Evolutionary conservation across 2,329 filamentous ascomycete species (phyloP).

Genomic region (Diaporthe helianthi): DNA sequence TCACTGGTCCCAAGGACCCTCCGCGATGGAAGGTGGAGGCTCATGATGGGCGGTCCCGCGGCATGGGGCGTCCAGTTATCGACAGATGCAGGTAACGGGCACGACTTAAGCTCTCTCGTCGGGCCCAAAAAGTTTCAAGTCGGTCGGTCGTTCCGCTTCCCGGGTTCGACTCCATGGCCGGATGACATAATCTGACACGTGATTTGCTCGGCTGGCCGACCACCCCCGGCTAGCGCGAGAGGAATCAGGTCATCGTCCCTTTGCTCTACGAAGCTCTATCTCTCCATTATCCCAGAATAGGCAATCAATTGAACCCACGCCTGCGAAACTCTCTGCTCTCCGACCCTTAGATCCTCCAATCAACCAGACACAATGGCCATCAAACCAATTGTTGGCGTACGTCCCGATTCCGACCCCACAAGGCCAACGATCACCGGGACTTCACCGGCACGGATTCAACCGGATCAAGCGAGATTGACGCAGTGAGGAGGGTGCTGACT

Average conservation of each 20-base stretch:
- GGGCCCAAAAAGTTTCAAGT: conserved; percentile 22
- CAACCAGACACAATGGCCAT: conserved; percentile 56
- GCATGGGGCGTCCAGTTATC: conserved; percentile 36
- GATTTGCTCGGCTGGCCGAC: neutral
- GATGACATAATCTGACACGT: conserved; percentile 31
- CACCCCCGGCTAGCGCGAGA: conserved; percentile 29
- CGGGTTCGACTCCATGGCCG: neutral
- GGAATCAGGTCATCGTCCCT: conserved; percentile 34
- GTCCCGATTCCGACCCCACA: conserved; percentile 42
- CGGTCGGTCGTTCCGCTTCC: conserved; percentile 12
- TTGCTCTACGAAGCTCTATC: conserved; percentile 12
- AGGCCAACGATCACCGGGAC: neutral
- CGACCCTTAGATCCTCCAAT: conserved; percentile 32
- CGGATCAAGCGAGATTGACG: conserved; percentile 10
- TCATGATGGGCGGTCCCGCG: conserved; percentile 59
- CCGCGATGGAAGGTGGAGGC: conserved; percentile 67
- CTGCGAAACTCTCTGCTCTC: conserved; percentile 32
- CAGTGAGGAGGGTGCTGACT: conserved; percentile 42
- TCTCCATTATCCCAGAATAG: conserved; percentile 22
- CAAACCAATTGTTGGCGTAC: conserved; percentile 66
- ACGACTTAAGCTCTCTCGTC: neutral
- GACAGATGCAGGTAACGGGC: neutral
- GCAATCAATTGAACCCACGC: conserved; percentile 26
- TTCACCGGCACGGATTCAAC: neutral
- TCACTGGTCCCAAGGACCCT: conserved; percentile 68